Percentiles rank a stretch among this genome's conserved stretches.
Evolutionary conservation across 2,329 filamentous ascomycete species (phyloP).

Genomic region (Aspergillus pseudoviridinutans): DNA sequence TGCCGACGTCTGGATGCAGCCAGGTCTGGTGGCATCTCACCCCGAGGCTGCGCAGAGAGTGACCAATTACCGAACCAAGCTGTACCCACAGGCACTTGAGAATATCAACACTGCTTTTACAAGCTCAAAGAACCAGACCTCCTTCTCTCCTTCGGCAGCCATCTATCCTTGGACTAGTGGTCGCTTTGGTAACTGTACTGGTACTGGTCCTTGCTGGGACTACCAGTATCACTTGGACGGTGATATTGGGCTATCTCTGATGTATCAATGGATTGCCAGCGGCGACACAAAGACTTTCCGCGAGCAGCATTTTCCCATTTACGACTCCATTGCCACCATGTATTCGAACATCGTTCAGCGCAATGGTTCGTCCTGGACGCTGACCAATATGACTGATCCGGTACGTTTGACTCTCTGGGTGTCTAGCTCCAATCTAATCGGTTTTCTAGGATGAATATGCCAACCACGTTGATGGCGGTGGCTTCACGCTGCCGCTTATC

Average conservation of each 20-base stretch:
- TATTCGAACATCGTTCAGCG: slow-evolving; percentile 57
- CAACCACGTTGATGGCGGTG: slow-evolving; percentile 63
- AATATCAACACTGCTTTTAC: slow-evolving; percentile 56
- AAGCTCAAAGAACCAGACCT: slow-evolving; percentile 58
- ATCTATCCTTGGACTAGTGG: slow-evolving; percentile 67
- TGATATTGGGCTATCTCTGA: slow-evolving; percentile 61
- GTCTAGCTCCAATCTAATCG: not conserved
- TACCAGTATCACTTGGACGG: slow-evolving; percentile 70
- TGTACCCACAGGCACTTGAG: slow-evolving; percentile 55
- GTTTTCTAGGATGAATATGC: slow-evolving; percentile 58
- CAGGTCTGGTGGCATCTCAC: slow-evolving; percentile 60
- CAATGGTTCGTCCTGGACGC: slow-evolving; percentile 53
- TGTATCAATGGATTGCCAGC: slow-evolving; percentile 58
- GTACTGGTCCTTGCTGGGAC: slow-evolving; percentile 61
- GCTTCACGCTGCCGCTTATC: slow-evolving; percentile 63
- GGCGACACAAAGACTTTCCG: slow-evolving; percentile 57
- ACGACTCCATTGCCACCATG: slow-evolving; percentile 60
- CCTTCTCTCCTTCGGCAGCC: slow-evolving; percentile 55
- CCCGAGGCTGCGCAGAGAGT: slow-evolving; percentile 61
- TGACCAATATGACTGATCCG: slow-evolving; percentile 68
- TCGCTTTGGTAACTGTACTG: slow-evolving; percentile 65
- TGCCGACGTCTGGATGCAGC: slow-evolving; percentile 65
- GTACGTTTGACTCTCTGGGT: slow-evolving; percentile 34
- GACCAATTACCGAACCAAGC: slow-evolving; percentile 59
- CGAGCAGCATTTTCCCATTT: slow-evolving; percentile 57